Conservation (phyloP, 495 filamentous ascomycete genomes). For the Neurospora sp. region DNA sequence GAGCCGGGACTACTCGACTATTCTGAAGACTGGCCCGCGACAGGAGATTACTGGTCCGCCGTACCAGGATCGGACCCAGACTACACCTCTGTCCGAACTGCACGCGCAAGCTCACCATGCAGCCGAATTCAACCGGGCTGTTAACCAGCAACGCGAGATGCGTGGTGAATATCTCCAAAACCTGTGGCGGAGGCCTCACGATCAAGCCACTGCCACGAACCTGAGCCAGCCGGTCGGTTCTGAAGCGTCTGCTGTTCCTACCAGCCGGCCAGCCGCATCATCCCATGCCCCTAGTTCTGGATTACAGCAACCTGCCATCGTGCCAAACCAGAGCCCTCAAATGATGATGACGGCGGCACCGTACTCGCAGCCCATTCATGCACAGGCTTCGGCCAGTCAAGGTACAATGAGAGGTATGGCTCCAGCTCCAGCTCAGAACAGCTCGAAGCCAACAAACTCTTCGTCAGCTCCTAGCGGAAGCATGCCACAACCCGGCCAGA, state of each 20-base stretch:
- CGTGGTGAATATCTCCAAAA: conserved; percentile 67
- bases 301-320: conserved; percentile 30
- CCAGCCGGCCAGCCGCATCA: conserved; percentile 39
- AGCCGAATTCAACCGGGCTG: conserved; percentile 77
- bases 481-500: conserved; percentile 29
- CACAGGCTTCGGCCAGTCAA: conserved; percentile 38
- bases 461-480: conserved; percentile 21
- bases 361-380: conserved; percentile 43
- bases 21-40: conserved; percentile 61
- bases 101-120: conserved; percentile 80
- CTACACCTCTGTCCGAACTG: conserved; percentile 72
- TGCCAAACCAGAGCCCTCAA: conserved; percentile 44
- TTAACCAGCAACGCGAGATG: conserved; percentile 64
- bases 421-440: conserved; percentile 39
- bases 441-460: conserved; percentile 28
- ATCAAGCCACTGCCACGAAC: conserved; percentile 49
- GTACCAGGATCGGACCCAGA: conserved; percentile 78
- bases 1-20: conserved; percentile 68
- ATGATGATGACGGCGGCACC: conserved; percentile 46
- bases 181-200: conserved; percentile 68
- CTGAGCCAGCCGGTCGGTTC: conserved; percentile 37
- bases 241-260: conserved; percentile 30
- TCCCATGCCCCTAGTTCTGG: conserved; percentile 34
- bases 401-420: conserved; percentile 43
- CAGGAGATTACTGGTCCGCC: conserved; percentile 84